These are phyloP conservation scores for Cantharellus anzutake DNA, from an alignment of 768 basidiomycete species.

Conservation along the genomic window DNA sequence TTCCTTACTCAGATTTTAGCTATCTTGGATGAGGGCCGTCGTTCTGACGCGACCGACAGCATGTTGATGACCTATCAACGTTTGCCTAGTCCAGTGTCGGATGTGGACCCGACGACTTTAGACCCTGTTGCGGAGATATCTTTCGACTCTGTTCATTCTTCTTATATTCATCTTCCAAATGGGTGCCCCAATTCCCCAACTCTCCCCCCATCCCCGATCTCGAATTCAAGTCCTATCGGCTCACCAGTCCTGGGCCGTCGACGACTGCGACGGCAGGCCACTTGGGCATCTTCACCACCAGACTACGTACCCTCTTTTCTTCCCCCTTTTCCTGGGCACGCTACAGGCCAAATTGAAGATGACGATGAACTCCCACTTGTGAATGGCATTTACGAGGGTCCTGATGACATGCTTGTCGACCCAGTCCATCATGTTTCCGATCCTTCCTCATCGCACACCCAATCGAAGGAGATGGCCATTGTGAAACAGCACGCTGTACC, in stretches of 20 bases:
- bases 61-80: constrained; percentile 28
- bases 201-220: constrained; percentile 36
- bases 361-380: background rate
- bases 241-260: constrained; percentile 30
- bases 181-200: constrained; percentile 15
- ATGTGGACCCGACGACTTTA: background rate
- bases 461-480: no score
- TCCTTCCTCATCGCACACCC: no score
- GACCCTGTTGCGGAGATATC: background rate
- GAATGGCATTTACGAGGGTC: no score
- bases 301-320: constrained; percentile 45
- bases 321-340: constrained; percentile 39
- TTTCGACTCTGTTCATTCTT: background rate
- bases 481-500: no score
- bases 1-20: background rate
- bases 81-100: background rate
- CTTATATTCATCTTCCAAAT: background rate
- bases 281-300: constrained; percentile 34
- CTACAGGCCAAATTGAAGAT: background rate
- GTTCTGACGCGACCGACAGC: constrained; percentile 18
- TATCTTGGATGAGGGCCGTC: background rate
- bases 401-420: no score
- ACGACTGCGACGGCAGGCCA: constrained; percentile 36
- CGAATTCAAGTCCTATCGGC: constrained; percentile 18
- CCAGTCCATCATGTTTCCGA: no score